phyloP scores from a whole-genome alignment of 179 eudicot species.

The Sideroxylon spinosum region DNA sequence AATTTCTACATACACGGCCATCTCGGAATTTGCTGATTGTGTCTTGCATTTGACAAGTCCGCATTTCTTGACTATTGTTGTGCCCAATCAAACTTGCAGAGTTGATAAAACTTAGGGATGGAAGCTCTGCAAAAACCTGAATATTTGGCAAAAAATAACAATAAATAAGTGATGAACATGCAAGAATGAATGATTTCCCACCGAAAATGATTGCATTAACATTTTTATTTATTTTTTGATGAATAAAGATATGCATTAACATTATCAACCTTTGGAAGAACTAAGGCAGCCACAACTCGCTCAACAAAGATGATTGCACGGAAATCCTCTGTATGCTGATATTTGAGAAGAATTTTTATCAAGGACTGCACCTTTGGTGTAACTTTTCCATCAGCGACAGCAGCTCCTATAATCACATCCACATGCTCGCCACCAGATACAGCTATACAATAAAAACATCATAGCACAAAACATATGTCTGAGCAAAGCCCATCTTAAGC shows the following conservation, averaged over 20 bases:
- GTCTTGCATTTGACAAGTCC: slow-evolving; percentile 94
- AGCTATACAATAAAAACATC: slow-evolving; percentile 34
- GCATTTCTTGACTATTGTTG: slow-evolving; percentile 96
- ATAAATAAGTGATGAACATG: background rate
- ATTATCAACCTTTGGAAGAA: slow-evolving; percentile 85
- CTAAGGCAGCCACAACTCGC: slow-evolving; percentile 93
- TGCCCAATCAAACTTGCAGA: slow-evolving; percentile 96
- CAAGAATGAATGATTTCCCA: background rate
- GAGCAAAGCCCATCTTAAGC: background rate
- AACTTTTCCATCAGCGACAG: slow-evolving; percentile 98
- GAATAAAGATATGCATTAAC: background rate
- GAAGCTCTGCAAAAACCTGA: slow-evolving; percentile 95
- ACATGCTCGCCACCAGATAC: slow-evolving; percentile 99
- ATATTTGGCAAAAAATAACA: slow-evolving; percentile 17
- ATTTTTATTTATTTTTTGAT: background rate
- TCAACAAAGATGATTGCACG: slow-evolving; percentile 97
- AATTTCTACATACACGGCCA: slow-evolving; percentile 76
- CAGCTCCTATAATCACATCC: slow-evolving; percentile 92
- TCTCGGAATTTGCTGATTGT: slow-evolving; percentile 86
- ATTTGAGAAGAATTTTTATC: slow-evolving; percentile 79
- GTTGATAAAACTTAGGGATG: slow-evolving; percentile 74
- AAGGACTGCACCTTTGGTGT: slow-evolving; percentile 96
- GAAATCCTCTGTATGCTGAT: slow-evolving; percentile 85
- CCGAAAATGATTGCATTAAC: background rate
- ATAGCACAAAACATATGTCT: background rate